These are phyloP conservation scores for Volvox carteri DNA, from an alignment of 163 green algal species.

Conservation along the genomic window DNA sequence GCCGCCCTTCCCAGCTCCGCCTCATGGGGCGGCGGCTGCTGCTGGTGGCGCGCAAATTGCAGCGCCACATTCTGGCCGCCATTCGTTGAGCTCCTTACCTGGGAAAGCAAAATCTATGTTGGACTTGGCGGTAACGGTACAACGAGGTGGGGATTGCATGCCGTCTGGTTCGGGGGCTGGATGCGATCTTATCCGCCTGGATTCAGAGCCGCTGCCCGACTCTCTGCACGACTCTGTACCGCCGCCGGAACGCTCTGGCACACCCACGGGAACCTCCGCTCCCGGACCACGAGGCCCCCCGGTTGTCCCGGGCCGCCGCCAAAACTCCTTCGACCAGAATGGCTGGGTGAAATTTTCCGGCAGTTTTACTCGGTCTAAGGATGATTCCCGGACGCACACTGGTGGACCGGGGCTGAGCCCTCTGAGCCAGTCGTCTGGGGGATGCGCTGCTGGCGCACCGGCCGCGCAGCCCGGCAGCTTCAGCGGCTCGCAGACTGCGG, in stretches of 20 bases:
- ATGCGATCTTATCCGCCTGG: slow-evolving; percentile 56
- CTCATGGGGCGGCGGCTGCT: neutral
- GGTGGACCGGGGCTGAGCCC: neutral
- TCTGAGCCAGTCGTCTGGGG: neutral
- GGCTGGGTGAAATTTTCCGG: slow-evolving; percentile 52
- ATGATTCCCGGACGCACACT: neutral
- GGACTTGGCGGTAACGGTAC: slow-evolving; percentile 10
- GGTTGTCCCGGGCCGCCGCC: neutral
- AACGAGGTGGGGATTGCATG: neutral
- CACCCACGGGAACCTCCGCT: neutral
- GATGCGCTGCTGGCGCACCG: neutral
- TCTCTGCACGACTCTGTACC: neutral
- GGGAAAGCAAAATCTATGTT: slow-evolving; percentile 34
- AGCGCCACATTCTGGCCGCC: neutral
- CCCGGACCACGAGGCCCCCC: neutral
- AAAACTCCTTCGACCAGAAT: slow-evolving; percentile 40
- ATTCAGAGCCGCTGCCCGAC: slow-evolving; percentile 36
- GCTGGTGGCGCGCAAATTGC: neutral
- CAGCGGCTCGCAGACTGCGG: neutral
- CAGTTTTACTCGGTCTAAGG: slow-evolving; percentile 27
- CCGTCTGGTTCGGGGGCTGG: neutral
- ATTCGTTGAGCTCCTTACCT: neutral
- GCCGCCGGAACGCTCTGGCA: neutral
- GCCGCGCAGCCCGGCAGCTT: neutral
- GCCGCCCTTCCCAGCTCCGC: neutral